These are phyloP conservation scores for Hypoxylon rubiginosum DNA, from an alignment of 2,329 filamentous ascomycete species.

Conservation along the genomic window DNA sequence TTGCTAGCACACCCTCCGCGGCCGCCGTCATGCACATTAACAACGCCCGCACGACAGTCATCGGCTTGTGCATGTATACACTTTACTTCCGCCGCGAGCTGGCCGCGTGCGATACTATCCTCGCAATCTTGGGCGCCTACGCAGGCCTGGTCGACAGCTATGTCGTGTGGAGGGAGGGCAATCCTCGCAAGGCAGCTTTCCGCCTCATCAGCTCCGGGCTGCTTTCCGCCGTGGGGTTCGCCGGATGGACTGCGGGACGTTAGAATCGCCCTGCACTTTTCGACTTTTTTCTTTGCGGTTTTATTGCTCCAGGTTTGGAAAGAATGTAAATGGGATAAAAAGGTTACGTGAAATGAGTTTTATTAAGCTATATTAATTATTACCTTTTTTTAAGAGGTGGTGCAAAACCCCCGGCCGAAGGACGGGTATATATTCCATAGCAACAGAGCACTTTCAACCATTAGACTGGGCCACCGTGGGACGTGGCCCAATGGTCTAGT, in stretches of 20 bases:
- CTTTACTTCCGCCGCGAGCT: conserved; percentile 44
- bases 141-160: conserved; percentile 47
- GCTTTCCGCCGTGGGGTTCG: conserved; percentile 29
- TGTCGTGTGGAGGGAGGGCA: conserved; percentile 47
- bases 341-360: too few relatives aligned
- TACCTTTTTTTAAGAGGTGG: too few relatives aligned
- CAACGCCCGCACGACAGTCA: conserved; percentile 42
- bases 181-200: conserved; percentile 37
- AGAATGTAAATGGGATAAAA: too few relatives aligned
- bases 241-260: conserved; percentile 24
- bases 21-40: conserved; percentile 43
- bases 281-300: too few relatives aligned
- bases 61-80: conserved; percentile 42
- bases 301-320: too few relatives aligned
- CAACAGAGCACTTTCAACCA: too few relatives aligned
- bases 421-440: too few relatives aligned
- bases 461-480: too few relatives aligned
- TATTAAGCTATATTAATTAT: too few relatives aligned
- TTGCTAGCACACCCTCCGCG: conserved; percentile 41
- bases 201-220: conserved; percentile 39
- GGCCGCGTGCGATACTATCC: conserved; percentile 41
- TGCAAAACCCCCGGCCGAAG: too few relatives aligned
- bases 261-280: too few relatives aligned
- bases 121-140: conserved; percentile 46
- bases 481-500: too few relatives aligned